Conservation (phyloP, 208 protist species). For the Trypanosoma boissoni region DNA sequence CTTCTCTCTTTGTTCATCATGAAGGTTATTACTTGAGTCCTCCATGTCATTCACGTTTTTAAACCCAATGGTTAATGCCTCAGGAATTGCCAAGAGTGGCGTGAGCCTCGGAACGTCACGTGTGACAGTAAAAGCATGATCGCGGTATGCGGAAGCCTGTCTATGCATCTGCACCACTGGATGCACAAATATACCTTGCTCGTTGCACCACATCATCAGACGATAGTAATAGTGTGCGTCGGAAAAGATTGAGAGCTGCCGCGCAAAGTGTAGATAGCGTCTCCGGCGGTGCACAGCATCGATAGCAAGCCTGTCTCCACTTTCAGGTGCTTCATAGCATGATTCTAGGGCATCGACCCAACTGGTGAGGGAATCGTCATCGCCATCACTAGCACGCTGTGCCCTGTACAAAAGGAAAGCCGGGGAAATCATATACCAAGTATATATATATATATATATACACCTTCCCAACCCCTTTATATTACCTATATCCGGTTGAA, state of each 20-base stretch:
- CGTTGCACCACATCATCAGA: conserved; percentile 89
- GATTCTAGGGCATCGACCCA: conserved; percentile 13
- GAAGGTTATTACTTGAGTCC: conserved; percentile 49
- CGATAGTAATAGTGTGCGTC: conserved; percentile 77
- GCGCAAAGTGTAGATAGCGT: conserved; percentile 55
- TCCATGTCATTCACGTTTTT: conserved; percentile 30
- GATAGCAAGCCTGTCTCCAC: conserved; percentile 16
- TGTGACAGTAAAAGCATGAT: conserved; percentile 70
- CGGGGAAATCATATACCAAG: conserved; percentile 23
- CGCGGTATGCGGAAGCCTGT: conserved; percentile 49
- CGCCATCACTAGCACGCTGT: background rate
- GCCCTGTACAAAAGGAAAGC: conserved; percentile 14
- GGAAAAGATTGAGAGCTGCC: conserved; percentile 52
- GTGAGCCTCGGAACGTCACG: conserved; percentile 50
- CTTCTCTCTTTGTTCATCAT: conserved; percentile 59
- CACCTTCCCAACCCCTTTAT: too few species aligned
- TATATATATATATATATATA: too few species aligned
- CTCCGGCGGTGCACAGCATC: conserved; percentile 53
- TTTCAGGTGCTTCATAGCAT: background rate
- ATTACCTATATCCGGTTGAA: too few species aligned
- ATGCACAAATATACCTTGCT: conserved; percentile 77
- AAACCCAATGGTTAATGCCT: conserved; percentile 75
- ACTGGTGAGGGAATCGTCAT: background rate
- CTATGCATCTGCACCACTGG: conserved; percentile 45
- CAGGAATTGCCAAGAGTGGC: conserved; percentile 80